These are phyloP conservation scores for Leccinum aurantiacum DNA, from an alignment of 768 basidiomycete genomes.

Conservation along the genomic window DNA sequence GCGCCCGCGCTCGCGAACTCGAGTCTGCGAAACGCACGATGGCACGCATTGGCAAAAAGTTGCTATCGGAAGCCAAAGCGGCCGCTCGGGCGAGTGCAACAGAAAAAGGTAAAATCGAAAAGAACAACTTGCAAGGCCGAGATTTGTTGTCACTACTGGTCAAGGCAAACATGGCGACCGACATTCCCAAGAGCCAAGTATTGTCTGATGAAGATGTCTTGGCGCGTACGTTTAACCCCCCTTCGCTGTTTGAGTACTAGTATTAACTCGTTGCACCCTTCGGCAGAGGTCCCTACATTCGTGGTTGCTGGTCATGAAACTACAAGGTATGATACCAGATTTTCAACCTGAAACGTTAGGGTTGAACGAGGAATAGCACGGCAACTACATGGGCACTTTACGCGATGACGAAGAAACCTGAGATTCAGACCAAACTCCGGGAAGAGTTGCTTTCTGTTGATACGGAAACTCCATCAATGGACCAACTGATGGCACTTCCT, in stretches of 20 bases:
- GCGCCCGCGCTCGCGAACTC: slow-evolving; percentile 14
- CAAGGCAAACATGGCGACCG: slow-evolving; percentile 37
- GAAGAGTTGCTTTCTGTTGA: slow-evolving; percentile 52
- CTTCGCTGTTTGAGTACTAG: background rate
- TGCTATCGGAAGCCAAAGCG: slow-evolving; percentile 50
- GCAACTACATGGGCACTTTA: slow-evolving; percentile 60
- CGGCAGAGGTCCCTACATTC: background rate
- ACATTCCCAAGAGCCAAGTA: slow-evolving; percentile 52
- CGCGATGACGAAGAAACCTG: slow-evolving; percentile 47
- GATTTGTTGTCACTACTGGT: slow-evolving; percentile 45
- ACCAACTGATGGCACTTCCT: slow-evolving; percentile 60
- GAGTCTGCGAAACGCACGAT: slow-evolving; percentile 41
- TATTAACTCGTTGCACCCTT: background rate
- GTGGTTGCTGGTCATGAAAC: slow-evolving; percentile 1
- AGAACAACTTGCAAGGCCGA: slow-evolving; percentile 37
- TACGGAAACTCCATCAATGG: slow-evolving; percentile 65
- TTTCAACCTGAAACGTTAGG: background rate
- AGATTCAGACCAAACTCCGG: slow-evolving; percentile 55
- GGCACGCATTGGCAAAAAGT: slow-evolving; percentile 47
- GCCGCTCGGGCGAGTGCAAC: slow-evolving; percentile 27
- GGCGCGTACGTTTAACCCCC: slow-evolving; percentile 39
- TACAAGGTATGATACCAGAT: background rate
- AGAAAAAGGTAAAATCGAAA: slow-evolving; percentile 33
- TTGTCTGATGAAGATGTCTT: slow-evolving; percentile 65
- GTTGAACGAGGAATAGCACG: slow-evolving; percentile 22